A percentile compares a stretch with the other conserved stretches of the same genome.
phyloP scores from a whole-genome alignment of 2,329 filamentous ascomycete genomes.

The Fusarium succisae region DNA sequence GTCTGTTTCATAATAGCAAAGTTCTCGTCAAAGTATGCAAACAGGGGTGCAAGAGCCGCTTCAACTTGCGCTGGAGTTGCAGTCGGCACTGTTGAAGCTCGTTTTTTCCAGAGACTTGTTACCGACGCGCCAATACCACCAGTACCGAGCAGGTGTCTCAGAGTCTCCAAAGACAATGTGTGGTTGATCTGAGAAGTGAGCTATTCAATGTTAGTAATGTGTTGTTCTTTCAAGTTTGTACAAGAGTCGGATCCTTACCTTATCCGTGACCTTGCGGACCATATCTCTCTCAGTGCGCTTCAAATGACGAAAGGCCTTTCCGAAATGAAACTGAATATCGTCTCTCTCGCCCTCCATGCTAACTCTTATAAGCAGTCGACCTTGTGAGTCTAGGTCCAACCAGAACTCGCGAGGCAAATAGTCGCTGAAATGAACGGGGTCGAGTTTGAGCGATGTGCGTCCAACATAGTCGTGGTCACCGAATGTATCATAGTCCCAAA shows the following conservation, averaged over 20 bases:
- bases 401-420: slow-evolving; percentile 97
- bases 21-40: slow-evolving; percentile 97
- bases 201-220: slow-evolving; percentile 54
- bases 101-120: slow-evolving; percentile 73
- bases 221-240: neutral
- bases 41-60: slow-evolving; percentile 83
- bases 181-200: slow-evolving; percentile 92
- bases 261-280: slow-evolving; percentile 97
- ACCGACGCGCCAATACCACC: slow-evolving; percentile 77
- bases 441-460: slow-evolving; percentile 95
- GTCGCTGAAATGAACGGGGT: slow-evolving; percentile 96
- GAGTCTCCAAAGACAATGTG: slow-evolving; percentile 83
- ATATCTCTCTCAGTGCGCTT: slow-evolving; percentile 98
- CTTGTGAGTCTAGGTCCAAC: slow-evolving; percentile 96
- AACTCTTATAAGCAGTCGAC: slow-evolving; percentile 85
- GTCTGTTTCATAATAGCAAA: slow-evolving; percentile 99
- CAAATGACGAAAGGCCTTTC: slow-evolving; percentile 92
- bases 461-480: slow-evolving; percentile 98
- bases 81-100: slow-evolving; percentile 63
- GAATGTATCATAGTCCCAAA: slow-evolving; percentile 98
- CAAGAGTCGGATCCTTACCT: slow-evolving; percentile 65
- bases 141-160: slow-evolving; percentile 77
- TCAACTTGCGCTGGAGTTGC: slow-evolving; percentile 79
- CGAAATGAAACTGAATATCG: slow-evolving; percentile 98
- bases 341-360: slow-evolving; percentile 99